These are phyloP conservation scores for Pestalotiopsis sp. DNA, from an alignment of 2,329 filamentous ascomycete genomes.

Conservation along the genomic window DNA sequence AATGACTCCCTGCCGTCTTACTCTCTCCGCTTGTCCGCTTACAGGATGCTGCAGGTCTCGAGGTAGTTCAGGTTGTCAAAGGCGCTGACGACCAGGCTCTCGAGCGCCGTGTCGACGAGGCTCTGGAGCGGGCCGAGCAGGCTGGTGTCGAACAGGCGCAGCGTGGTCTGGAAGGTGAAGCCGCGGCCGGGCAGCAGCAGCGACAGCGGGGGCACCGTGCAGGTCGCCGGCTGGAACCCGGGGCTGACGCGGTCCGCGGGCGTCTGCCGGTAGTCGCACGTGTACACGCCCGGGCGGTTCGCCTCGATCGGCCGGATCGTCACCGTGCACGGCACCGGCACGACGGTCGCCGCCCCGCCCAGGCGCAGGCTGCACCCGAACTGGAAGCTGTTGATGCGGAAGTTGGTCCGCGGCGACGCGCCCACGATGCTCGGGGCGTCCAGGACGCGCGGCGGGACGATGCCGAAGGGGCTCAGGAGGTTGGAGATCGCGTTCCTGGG, in stretches of 20 bases:
- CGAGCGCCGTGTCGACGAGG: background rate
- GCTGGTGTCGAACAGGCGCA: background rate
- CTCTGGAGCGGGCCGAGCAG: background rate
- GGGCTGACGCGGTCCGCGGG: background rate
- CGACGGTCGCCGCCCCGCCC: background rate
- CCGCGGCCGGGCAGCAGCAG: background rate
- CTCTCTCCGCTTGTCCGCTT: no score
- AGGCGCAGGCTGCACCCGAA: background rate
- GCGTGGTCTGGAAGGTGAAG: constrained; percentile 1
- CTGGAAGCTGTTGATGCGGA: background rate
- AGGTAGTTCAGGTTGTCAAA: background rate
- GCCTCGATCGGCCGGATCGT: background rate
- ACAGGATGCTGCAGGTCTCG: background rate
- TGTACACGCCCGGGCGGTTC: background rate
- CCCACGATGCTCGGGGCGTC: background rate
- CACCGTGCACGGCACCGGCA: background rate
- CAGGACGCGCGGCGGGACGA: background rate
- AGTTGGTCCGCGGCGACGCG: background rate
- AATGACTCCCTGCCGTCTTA: no score
- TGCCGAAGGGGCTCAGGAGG: background rate
- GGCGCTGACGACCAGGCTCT: background rate
- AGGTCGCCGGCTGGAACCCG: background rate
- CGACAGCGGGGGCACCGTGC: background rate
- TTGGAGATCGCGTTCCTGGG: background rate
- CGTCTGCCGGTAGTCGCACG: background rate